Evolutionary conservation across 1,139 yeast genomes (phyloP).

Genomic region (Wickerhamomyces sp.): DNA sequence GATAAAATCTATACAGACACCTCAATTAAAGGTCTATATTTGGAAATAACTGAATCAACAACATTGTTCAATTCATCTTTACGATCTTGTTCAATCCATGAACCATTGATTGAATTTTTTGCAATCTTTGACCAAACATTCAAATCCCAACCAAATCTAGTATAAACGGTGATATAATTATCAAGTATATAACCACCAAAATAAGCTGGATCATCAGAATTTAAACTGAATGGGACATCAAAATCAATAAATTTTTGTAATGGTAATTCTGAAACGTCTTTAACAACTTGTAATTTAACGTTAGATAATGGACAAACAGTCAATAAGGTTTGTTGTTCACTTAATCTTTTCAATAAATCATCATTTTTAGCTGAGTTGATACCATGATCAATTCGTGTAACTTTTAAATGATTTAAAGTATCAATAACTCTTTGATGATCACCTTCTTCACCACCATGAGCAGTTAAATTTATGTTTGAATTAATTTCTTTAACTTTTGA

Average conservation of each 20-base stretch:
- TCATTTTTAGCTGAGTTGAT: slow-evolving; percentile 54
- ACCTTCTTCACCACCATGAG: slow-evolving; percentile 89
- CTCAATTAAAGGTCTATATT: slow-evolving; percentile 30
- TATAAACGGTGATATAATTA: slow-evolving; percentile 62
- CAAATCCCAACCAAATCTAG: slow-evolving; percentile 53
- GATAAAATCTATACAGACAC: not conserved
- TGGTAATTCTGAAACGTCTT: slow-evolving; percentile 62
- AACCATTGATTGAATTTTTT: slow-evolving; percentile 57
- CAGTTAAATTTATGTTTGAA: slow-evolving; percentile 58
- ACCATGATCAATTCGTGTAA: slow-evolving; percentile 76
- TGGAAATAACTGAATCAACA: slow-evolving; percentile 43
- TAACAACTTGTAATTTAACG: slow-evolving; percentile 68
- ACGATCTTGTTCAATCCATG: slow-evolving; percentile 61
- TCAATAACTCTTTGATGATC: slow-evolving; percentile 56
- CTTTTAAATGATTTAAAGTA: slow-evolving; percentile 54
- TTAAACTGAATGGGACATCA: slow-evolving; percentile 67
- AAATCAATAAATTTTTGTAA: slow-evolving; percentile 51
- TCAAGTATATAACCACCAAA: slow-evolving; percentile 80
- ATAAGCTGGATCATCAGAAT: slow-evolving; percentile 84
- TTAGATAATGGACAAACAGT: slow-evolving; percentile 76
- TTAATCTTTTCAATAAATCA: slow-evolving; percentile 49
- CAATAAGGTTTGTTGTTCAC: slow-evolving; percentile 48
- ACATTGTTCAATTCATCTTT: slow-evolving; percentile 35
- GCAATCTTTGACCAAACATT: slow-evolving; percentile 58
- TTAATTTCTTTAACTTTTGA: slow-evolving; percentile 37